phyloP scores from a whole-genome alignment of 805 yeast species.

The Brettanomyces naardenensis region DNA sequence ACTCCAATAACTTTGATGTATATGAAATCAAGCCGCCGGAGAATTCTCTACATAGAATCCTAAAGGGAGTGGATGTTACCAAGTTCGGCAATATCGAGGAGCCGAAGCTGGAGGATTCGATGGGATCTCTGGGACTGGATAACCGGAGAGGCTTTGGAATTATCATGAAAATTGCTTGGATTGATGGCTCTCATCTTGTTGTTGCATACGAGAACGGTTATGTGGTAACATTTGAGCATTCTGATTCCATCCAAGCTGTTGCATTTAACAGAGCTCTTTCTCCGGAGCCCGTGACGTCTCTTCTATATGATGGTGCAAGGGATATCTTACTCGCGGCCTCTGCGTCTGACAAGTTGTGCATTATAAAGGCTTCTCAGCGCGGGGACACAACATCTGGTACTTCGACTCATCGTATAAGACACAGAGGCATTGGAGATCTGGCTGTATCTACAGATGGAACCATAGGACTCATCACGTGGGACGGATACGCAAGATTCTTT shows the following conservation, averaged over 20 bases:
- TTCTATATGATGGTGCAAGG: slow-evolving; percentile 24
- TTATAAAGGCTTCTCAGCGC: not conserved
- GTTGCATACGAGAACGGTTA: slow-evolving; percentile 72
- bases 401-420: slow-evolving; percentile 19
- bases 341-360: slow-evolving; percentile 29
- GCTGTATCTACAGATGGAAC: slow-evolving; percentile 14
- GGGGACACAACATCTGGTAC: not conserved
- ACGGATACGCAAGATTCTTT: slow-evolving; percentile 35
- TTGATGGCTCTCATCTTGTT: slow-evolving; percentile 25
- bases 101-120: too few species aligned
- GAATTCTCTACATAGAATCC: slow-evolving; percentile 1
- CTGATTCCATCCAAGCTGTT: slow-evolving; percentile 6
- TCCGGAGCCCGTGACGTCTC: slow-evolving; percentile 50
- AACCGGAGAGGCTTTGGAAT: slow-evolving; percentile 44
- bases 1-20: slow-evolving; percentile 59
- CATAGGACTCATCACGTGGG: slow-evolving; percentile 42
- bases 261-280: slow-evolving; percentile 27
- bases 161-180: slow-evolving; percentile 49
- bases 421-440: slow-evolving; percentile 31
- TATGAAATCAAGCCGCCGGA: slow-evolving; percentile 30
- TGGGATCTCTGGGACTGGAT: not conserved
- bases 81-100: not conserved
- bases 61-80: slow-evolving; percentile 1
- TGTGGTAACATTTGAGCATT: slow-evolving; percentile 28
- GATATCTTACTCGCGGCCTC: slow-evolving; percentile 36